A percentile compares a stretch with the other conserved stretches of the same genome.
phyloP scores from a whole-genome alignment of 2,329 filamentous ascomycete species.

The Fusarium protoensiforme region DNA sequence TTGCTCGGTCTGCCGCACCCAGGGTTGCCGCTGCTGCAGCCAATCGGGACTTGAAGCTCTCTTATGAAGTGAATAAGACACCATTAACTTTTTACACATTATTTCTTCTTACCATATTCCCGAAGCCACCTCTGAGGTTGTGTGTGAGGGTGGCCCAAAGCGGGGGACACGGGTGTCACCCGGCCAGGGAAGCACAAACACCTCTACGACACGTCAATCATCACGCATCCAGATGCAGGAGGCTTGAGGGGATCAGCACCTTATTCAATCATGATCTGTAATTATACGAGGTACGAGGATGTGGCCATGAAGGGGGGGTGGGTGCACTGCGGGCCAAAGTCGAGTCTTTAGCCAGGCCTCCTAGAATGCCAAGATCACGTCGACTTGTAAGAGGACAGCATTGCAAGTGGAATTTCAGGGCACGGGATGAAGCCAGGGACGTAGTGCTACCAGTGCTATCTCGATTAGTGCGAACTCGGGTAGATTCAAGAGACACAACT shows the following conservation, averaged over 20 bases:
- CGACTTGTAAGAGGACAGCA: background rate
- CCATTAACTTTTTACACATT: background rate
- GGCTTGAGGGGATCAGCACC: background rate
- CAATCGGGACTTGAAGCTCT: background rate
- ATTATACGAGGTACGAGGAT: background rate
- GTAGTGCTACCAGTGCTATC: background rate
- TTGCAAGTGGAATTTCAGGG: background rate
- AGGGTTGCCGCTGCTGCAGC: background rate
- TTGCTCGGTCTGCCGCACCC: background rate
- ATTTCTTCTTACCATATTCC: background rate
- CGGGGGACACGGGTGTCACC: background rate
- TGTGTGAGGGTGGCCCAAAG: background rate
- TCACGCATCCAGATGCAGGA: background rate
- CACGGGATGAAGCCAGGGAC: background rate
- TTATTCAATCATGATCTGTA: background rate
- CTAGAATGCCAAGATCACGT: background rate
- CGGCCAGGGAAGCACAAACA: background rate
- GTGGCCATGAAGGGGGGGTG: background rate
- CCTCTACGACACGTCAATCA: background rate
- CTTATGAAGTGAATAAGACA: background rate
- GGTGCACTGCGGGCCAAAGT: background rate
- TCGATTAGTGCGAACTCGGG: background rate
- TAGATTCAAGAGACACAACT: background rate
- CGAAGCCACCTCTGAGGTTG: background rate
- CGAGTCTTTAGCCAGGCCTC: background rate